Base-by-base conservation (phyloP, 78 protist species). In the Chrysochromulina parva region DNA sequence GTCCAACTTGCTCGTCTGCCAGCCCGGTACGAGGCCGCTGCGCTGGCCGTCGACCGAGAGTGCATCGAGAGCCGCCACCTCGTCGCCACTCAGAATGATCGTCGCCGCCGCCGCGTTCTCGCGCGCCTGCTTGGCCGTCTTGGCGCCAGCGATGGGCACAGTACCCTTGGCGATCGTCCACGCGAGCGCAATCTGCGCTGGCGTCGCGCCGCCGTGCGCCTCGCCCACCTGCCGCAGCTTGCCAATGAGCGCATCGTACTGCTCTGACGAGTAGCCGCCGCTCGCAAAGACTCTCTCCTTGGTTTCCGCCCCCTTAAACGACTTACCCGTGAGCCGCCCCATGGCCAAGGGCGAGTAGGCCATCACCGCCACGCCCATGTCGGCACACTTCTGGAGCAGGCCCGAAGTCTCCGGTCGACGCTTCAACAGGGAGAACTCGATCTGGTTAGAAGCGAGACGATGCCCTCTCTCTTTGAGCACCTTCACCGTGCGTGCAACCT, bases 151-250 rank as follows among this genome's bases (percentile, higher is more conserved):
- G 55, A 74, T 74, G 52, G 26, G 38, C 10, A 1, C 0, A 0
- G 84, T 20, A 14, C 84, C 84, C 57, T 74, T 74, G 24, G 84
- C 84, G 55, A 74, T 16, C n/a, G 57, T 48, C 84, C 84, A 74
- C n/a, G 54, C 55, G n/a, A 74, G 1, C 24, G 84, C 84, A 9
- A 74, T 55, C 84, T 74, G 57, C 84, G 84, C 54, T 0, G 55
- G 84, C 0, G 26, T 48, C 17, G 84, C 84, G 55, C 84, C 84
- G 24, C 57, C 84, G 55, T 5, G 57, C 14, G 10, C 17, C 9
- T 17, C 78, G 50, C 78, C 78, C 17, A 69, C 38, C 38, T 38
- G 38, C 38, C 38, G 38, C 38, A 38, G 38, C 38, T 38, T 38
- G 38, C 38, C 38, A 38, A 38, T 38, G 38, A 38, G 38, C 38